A percentile compares a stretch with the other conserved stretches of the same genome.
phyloP scores from a whole-genome alignment of 2,329 filamentous ascomycete genomes.

The Blastomyces silverae region DNA sequence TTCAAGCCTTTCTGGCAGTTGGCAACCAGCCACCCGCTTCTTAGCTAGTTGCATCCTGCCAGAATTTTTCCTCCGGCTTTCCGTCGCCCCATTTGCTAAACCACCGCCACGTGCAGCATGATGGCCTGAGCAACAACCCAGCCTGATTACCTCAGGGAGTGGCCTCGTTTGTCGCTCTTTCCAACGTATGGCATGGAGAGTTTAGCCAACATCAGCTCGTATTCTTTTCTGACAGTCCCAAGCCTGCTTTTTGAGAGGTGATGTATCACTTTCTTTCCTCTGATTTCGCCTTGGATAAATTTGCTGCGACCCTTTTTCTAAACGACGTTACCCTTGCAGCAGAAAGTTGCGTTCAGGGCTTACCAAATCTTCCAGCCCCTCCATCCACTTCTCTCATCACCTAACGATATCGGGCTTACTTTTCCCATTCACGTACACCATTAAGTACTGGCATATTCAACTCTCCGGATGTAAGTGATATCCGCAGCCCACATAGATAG shows the following conservation, averaged over 20 bases:
- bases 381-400: background rate
- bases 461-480: background rate
- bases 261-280: background rate
- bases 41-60: background rate
- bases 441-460: background rate
- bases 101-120: background rate
- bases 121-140: background rate
- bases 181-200: background rate
- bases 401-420: background rate
- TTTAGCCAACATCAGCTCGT: background rate
- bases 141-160: background rate
- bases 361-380: background rate
- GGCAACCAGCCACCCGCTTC: slow-evolving; percentile 3
- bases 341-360: background rate
- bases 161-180: background rate
- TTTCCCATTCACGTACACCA: background rate
- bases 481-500: background rate
- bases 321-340: background rate
- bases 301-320: background rate
- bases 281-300: background rate
- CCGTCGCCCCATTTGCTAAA: background rate
- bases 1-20: background rate
- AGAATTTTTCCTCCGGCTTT: background rate
- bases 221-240: background rate
- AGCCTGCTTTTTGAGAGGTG: background rate